These are phyloP conservation scores for Nitzschia sp. DNA, from an alignment of 108 stramenopile species.

Conservation along the genomic window DNA sequence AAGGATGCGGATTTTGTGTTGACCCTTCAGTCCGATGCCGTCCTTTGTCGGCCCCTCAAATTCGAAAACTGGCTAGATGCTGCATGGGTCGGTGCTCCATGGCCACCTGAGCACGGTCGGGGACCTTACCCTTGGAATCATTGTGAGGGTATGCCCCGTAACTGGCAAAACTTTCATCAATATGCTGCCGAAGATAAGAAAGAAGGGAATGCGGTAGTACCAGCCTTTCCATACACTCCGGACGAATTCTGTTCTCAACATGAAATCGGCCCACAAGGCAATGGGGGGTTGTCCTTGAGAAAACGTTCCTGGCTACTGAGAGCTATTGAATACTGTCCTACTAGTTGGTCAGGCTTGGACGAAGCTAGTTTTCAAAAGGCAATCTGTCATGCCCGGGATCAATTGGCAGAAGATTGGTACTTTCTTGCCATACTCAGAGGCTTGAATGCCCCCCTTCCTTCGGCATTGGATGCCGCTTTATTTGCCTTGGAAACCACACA, in stretches of 20 bases:
- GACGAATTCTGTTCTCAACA: conserved; percentile 9
- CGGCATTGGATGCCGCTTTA: conserved; percentile 14
- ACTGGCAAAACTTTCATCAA: conserved; percentile 15
- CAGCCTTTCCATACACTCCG: not conserved
- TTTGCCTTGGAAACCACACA: conserved; percentile 23
- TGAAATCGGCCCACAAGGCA: conserved; percentile 14
- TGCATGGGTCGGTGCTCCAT: conserved; percentile 20
- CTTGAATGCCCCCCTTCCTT: conserved; percentile 11
- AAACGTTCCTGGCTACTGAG: conserved; percentile 5
- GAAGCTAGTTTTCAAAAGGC: not conserved
- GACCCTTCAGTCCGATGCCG: conserved; percentile 20
- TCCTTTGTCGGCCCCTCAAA: conserved; percentile 16
- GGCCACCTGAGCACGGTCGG: not conserved
- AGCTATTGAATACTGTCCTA: conserved; percentile 18
- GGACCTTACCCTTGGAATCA: not conserved
- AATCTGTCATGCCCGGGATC: not conserved
- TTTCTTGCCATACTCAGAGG: conserved; percentile 21
- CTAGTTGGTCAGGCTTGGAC: not conserved
- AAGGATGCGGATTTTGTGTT: conserved; percentile 18
- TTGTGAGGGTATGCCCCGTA: conserved; percentile 6
- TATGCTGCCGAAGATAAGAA: too few species aligned
- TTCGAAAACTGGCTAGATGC: not conserved
- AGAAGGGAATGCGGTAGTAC: not conserved
- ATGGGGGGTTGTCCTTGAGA: conserved; percentile 22
- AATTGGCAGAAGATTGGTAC: conserved; percentile 16